Percentiles rank a stretch among this genome's conserved stretches.
These are phyloP conservation scores for Apiospora phragmitis DNA, from an alignment of 2,329 filamentous ascomycete genomes.

Conservation along the genomic window DNA sequence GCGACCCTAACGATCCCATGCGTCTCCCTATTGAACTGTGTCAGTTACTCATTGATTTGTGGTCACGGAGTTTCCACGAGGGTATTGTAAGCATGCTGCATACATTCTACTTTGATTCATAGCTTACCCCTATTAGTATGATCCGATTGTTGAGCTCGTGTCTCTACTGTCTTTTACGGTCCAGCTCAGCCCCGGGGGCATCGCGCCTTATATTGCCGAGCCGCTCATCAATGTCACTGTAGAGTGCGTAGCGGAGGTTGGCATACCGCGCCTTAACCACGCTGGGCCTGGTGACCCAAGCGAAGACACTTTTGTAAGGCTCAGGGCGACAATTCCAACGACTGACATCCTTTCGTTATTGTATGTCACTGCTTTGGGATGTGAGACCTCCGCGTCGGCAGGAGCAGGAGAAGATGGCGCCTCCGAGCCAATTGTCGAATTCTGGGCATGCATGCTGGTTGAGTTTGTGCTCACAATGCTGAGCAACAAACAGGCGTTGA, in stretches of 20 bases:
- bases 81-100: slow-evolving; percentile 35
- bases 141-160: slow-evolving; percentile 65
- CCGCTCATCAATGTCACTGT: slow-evolving; percentile 56
- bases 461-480: slow-evolving; percentile 69
- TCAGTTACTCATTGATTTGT: slow-evolving; percentile 63
- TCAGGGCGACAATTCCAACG: slow-evolving; percentile 60
- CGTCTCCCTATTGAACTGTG: slow-evolving; percentile 66
- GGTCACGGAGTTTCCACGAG: slow-evolving; percentile 68
- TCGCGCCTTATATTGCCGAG: slow-evolving; percentile 60
- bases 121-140: slow-evolving; percentile 36
- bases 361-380: slow-evolving; percentile 62
- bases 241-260: slow-evolving; percentile 60
- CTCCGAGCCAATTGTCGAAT: slow-evolving; percentile 41
- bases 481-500: slow-evolving; percentile 63
- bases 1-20: slow-evolving; percentile 47
- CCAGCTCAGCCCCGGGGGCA: slow-evolving; percentile 36
- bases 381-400: slow-evolving; percentile 40
- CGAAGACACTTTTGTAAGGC: slow-evolving; percentile 43
- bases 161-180: slow-evolving; percentile 33
- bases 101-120: neutral
- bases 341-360: slow-evolving; percentile 65
- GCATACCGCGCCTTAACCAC: slow-evolving; percentile 55
- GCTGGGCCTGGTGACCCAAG: slow-evolving; percentile 48
- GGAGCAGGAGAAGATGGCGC: slow-evolving; percentile 19
- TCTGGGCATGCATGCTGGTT: slow-evolving; percentile 69